These are phyloP conservation scores for Fusarium sp. DNA, from an alignment of 2,329 filamentous ascomycete genomes.

Conservation along the genomic window DNA sequence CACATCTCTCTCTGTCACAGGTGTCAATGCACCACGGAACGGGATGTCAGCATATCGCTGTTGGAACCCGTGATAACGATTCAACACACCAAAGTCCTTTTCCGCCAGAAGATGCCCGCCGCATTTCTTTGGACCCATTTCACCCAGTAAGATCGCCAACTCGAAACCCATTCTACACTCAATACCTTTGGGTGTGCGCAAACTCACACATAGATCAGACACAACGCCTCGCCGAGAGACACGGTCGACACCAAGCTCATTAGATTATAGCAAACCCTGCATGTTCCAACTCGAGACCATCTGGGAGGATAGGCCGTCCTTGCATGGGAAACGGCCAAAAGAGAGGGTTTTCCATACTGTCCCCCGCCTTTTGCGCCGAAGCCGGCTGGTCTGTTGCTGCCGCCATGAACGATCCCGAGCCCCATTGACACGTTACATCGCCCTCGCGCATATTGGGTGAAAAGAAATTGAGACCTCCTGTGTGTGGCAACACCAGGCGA, in stretches of 20 bases:
- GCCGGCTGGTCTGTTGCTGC: constrained; percentile 30
- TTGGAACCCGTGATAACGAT: constrained; percentile 12
- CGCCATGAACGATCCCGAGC: constrained; percentile 40
- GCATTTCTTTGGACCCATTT: constrained; percentile 17
- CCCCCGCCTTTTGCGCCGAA: constrained; percentile 49
- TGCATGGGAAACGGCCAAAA: constrained; percentile 74
- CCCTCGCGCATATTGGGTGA: constrained; percentile 62
- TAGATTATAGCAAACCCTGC: constrained; percentile 63
- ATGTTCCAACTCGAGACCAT: constrained; percentile 61
- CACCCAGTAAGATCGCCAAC: constrained; percentile 12
- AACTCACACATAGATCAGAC: not conserved
- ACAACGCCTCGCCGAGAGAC: not conserved
- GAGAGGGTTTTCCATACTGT: constrained; percentile 64
- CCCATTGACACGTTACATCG: constrained; percentile 65
- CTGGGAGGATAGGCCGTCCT: constrained; percentile 66
- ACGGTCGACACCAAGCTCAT: not conserved
- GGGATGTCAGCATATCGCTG: constrained; percentile 7
- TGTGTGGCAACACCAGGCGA: constrained; percentile 60
- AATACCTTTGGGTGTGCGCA: not conserved
- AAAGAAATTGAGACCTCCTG: constrained; percentile 70
- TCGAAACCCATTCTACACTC: constrained; percentile 6
- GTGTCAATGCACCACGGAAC: not conserved
- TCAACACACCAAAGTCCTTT: constrained; percentile 10
- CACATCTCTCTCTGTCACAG: constrained; percentile 5
- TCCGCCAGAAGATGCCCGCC: constrained; percentile 27